phyloP scores from a whole-genome alignment of 2,329 filamentous ascomycete species.

The Penicillium griseofulvum region DNA sequence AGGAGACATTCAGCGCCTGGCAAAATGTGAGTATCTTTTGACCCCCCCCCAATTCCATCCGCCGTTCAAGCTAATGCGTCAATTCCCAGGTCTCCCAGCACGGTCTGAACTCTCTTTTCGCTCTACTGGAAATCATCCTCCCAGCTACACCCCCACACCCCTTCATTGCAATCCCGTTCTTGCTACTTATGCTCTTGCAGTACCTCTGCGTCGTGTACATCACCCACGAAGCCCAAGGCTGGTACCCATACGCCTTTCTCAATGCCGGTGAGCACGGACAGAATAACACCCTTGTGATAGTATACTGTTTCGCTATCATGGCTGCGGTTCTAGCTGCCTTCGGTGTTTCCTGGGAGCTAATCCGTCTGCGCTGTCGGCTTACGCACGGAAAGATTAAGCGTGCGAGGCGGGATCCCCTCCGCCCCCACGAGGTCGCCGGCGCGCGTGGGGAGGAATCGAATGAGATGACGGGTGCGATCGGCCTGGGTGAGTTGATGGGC shows the following conservation, averaged over 20 bases:
- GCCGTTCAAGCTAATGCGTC: not conserved
- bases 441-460: not conserved
- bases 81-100: slow-evolving; percentile 63
- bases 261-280: slow-evolving; percentile 55
- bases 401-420: slow-evolving; percentile 18
- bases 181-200: slow-evolving; percentile 66
- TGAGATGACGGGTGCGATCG: slow-evolving; percentile 10
- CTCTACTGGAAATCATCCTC: slow-evolving; percentile 71
- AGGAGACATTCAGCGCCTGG: slow-evolving; percentile 55
- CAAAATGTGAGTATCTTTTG: slow-evolving; percentile 45
- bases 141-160: slow-evolving; percentile 63
- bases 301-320: slow-evolving; percentile 60
- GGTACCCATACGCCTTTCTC: slow-evolving; percentile 79
- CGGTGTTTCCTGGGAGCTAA: slow-evolving; percentile 50
- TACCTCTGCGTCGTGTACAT: slow-evolving; percentile 75
- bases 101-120: slow-evolving; percentile 69
- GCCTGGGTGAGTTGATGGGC: not conserved
- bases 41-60: no score
- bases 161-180: slow-evolving; percentile 64
- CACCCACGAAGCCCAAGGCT: slow-evolving; percentile 65
- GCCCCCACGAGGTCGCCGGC: not conserved
- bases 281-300: slow-evolving; percentile 55
- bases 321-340: slow-evolving; percentile 57
- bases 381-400: slow-evolving; percentile 34
- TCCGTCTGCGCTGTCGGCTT: slow-evolving; percentile 53